Percentiles rank a stretch among this genome's conserved stretches.
These are phyloP conservation scores for Cystobasidium sp. DNA, from an alignment of 1,284 basidiomycete species.

Conservation along the genomic window DNA sequence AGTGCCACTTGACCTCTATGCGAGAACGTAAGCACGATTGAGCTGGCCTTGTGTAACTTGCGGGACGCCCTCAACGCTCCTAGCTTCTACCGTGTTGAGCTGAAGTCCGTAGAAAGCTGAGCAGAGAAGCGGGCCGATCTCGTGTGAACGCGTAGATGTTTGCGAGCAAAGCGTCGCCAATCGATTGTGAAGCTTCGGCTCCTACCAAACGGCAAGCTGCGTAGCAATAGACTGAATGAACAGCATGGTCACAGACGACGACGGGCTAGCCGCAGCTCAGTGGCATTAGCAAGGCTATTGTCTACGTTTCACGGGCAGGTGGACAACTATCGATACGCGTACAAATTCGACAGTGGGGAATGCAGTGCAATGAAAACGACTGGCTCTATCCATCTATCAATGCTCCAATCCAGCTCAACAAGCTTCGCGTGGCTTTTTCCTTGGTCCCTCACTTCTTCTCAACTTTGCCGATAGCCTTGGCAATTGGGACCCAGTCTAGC, in stretches of 20 bases:
- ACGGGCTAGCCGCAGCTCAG: no score
- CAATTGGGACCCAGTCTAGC: neutral
- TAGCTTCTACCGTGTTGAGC: neutral
- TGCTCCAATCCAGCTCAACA: neutral
- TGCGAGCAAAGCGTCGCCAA: neutral
- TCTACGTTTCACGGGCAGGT: no score
- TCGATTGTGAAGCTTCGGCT: neutral
- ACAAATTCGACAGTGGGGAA: no score
- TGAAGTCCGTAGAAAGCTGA: neutral
- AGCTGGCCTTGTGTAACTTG: no score
- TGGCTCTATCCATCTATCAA: neutral
- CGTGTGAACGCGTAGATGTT: slow-evolving; percentile 15
- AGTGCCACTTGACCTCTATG: neutral
- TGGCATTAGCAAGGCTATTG: no score
- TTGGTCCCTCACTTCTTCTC: neutral
- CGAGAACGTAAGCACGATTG: no score
- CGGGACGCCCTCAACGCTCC: no score
- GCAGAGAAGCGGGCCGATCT: neutral
- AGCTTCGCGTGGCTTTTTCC: no score
- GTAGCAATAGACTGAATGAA: no score
- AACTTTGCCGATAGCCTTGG: slow-evolving; percentile 8
- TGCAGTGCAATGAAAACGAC: no score
- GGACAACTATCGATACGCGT: no score
- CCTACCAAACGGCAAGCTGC: neutral
- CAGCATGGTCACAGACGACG: no score